These are phyloP conservation scores for Aureobasidium sp. DNA, from an alignment of 2,329 filamentous ascomycete genomes.

Conservation along the genomic window DNA sequence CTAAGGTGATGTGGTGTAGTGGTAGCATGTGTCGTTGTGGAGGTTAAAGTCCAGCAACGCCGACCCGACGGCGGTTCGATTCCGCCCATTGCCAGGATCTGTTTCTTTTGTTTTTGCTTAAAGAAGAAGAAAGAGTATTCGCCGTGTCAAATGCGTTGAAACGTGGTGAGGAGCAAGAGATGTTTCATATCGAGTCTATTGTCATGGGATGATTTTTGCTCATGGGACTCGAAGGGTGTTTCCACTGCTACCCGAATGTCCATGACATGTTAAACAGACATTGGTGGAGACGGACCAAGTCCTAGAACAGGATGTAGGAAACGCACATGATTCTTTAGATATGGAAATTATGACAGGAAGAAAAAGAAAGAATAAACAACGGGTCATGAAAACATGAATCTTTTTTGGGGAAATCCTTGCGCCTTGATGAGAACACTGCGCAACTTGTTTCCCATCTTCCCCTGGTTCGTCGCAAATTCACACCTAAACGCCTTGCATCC, in stretches of 20 bases:
- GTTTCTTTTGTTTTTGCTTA: background rate
- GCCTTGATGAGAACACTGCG: background rate
- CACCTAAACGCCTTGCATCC: background rate
- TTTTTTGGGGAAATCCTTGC: background rate
- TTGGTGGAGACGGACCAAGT: too few relatives aligned
- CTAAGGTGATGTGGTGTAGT: slow-evolving; percentile 9
- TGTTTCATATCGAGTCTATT: background rate
- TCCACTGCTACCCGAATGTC: too few relatives aligned
- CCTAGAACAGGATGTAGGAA: background rate
- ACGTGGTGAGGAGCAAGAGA: background rate
- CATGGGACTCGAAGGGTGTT: too few relatives aligned
- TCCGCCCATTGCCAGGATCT: slow-evolving; percentile 8
- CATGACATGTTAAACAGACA: too few relatives aligned
- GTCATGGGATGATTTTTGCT: background rate
- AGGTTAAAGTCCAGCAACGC: background rate
- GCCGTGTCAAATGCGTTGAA: too few relatives aligned
- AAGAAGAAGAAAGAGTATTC: too few relatives aligned
- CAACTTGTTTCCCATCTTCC: background rate
- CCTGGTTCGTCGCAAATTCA: background rate
- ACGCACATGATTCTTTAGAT: background rate
- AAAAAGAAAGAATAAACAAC: background rate
- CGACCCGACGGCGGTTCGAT: slow-evolving; percentile 5
- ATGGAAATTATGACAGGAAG: background rate
- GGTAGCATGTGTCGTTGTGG: slow-evolving; percentile 6
- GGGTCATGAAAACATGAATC: background rate